Base-by-base conservation (phyloP, 31 red algal genomes). In the Odonthalia washingtoniensis region DNA sequence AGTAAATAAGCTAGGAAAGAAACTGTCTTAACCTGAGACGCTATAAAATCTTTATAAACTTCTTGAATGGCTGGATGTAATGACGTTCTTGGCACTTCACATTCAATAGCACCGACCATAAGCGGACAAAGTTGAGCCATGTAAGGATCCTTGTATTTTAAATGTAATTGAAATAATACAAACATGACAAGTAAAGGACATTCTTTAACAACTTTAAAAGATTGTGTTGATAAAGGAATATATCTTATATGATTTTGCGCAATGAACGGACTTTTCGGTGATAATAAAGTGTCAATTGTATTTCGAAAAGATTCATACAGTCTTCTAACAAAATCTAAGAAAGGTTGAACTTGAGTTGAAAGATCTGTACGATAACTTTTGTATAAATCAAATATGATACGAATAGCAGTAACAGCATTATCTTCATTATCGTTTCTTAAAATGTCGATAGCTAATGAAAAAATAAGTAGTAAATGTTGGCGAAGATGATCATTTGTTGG, bases 11-110 rank as follows among this genome's bases (percentile, higher is more conserved):
- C 94, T 18, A 99, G 64, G 61, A 99, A 97, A 24, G 94, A 96
- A 16, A 99, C 90, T 18, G 95, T 99, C 49, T 99, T 99, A 75
- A 99, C 93, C 85, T 99, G 97, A n/a, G 93, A 89, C 3, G 94
- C 91, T 32, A 97, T 95, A 84, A 96, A 96, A 3, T 99, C 93
- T 30, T 96, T 75, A 61, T 87, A 95, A 21, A 79, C 70, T 0
- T 78, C 32, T 64, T 91, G 74, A 9, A 60, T 57, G 21, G 69
- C 34, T 12, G 31, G 28, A 24, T 83, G 69, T 1, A 86, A 72
- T 40, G 61, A 65, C 4, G 83, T 35, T 36, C 49, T 46, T 12
- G 89, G 85, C 21, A 94, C 75, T 39, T 92, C 89, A 40, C 75
- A 49, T 78, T 94, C 86, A 46, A 98, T 98, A 5, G 90, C 90